Evolutionary conservation across 768 basidiomycete genomes (phyloP).

Genomic region (Strobilomyces echinocephalus): DNA sequence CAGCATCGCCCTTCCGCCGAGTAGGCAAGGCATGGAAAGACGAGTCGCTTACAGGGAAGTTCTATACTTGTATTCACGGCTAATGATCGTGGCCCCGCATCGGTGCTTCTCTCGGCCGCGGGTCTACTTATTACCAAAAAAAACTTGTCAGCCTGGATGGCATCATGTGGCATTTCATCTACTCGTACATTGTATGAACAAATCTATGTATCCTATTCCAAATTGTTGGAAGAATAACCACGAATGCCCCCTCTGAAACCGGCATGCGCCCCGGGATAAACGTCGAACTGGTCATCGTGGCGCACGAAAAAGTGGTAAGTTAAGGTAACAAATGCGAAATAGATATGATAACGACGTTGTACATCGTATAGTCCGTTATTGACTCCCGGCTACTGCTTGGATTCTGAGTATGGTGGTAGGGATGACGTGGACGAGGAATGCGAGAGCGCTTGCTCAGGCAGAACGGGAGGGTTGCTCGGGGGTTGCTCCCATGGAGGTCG

Average conservation of each 20-base stretch:
- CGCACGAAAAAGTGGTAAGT: slow-evolving; percentile 1
- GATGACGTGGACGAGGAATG: slow-evolving; percentile 38
- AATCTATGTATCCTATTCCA: slow-evolving; percentile 15
- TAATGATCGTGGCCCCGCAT: too few species aligned
- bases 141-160: too few species aligned
- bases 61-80: not conserved
- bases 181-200: slow-evolving; percentile 18
- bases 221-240: not conserved
- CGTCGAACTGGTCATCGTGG: not conserved
- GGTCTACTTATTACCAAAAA: too few species aligned
- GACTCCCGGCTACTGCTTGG: slow-evolving; percentile 15
- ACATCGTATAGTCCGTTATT: not conserved
- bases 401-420: slow-evolving; percentile 40
- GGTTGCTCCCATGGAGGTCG: slow-evolving; percentile 22
- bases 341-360: slow-evolving; percentile 14
- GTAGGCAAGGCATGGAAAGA: slow-evolving; percentile 1
- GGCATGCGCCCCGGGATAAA: not conserved
- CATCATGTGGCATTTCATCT: slow-evolving; percentile 1
- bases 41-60: not conserved
- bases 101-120: too few species aligned
- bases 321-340: slow-evolving; percentile 24
- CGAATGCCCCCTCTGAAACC: not conserved
- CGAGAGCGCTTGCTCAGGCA: slow-evolving; percentile 18
- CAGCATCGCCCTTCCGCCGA: not conserved
- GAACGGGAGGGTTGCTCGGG: slow-evolving; percentile 5